Conservation (phyloP, 2,329 filamentous ascomycete genomes). For the Hypoxylon sp. region DNA sequence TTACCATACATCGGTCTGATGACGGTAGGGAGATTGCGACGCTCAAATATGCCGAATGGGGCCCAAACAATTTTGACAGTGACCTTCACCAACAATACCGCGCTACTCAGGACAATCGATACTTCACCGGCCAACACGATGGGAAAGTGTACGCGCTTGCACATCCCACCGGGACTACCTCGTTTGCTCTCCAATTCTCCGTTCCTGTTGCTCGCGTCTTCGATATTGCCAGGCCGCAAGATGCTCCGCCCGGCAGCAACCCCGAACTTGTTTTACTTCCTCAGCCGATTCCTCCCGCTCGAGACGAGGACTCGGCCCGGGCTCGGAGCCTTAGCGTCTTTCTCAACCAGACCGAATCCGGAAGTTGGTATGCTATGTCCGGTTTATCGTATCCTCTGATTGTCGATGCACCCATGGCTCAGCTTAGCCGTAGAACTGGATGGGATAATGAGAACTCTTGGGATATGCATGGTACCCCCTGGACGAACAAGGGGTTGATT, state of each 20-base stretch:
- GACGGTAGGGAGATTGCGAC: conserved; percentile 85
- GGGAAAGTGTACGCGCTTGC: conserved; percentile 87
- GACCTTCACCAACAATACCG: conserved; percentile 89
- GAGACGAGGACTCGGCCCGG: conserved; percentile 64
- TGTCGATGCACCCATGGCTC: conserved; percentile 72
- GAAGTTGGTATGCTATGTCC: conserved; percentile 95
- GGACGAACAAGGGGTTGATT: conserved; percentile 74
- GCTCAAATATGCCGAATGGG: conserved; percentile 94
- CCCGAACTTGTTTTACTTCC: conserved; percentile 87
- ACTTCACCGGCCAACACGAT: conserved; percentile 89
- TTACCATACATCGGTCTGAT: conserved; percentile 83
- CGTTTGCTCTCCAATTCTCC: conserved; percentile 78
- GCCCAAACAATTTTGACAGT: conserved; percentile 88
- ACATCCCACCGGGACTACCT: conserved; percentile 69
- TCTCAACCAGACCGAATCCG: conserved; percentile 87
- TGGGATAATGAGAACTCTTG: conserved; percentile 60
- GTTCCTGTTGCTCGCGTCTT: conserved; percentile 90
- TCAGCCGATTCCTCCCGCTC: conserved; percentile 79
- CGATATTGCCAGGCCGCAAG: conserved; percentile 83
- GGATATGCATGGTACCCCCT: conserved; percentile 58
- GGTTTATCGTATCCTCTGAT: conserved; percentile 89
- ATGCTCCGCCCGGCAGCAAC: conserved; percentile 73
- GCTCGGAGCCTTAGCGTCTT: conserved; percentile 79
- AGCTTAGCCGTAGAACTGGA: conserved; percentile 63
- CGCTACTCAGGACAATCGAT: conserved; percentile 85